Conservation (phyloP, 2,329 filamentous ascomycete species). For the Cytospora chrysosperma region DNA sequence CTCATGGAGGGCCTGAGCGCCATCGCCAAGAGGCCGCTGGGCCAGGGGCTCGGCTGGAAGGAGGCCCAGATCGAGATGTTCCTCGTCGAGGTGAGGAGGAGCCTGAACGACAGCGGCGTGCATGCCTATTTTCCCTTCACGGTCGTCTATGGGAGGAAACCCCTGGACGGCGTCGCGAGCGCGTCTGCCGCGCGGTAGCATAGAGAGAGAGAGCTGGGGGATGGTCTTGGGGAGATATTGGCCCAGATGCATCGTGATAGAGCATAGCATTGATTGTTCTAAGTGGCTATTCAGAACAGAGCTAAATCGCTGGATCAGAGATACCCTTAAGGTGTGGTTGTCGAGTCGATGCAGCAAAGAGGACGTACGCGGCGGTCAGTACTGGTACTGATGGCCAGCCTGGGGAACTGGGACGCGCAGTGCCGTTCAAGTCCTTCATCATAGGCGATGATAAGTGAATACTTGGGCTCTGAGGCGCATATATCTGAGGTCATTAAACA, state of each 20-base stretch:
- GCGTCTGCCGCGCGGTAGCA: neutral
- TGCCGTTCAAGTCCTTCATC: neutral
- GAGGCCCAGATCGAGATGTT: constrained; percentile 38
- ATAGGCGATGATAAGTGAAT: neutral
- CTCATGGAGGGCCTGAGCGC: constrained; percentile 37
- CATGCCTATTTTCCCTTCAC: constrained; percentile 35
- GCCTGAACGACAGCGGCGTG: constrained; percentile 31
- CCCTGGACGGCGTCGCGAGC: constrained; percentile 14
- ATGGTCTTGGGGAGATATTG: neutral
- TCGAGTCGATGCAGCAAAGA: neutral
- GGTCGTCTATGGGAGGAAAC: constrained; percentile 36
- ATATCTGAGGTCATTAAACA: too few species aligned
- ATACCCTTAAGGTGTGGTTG: constrained; percentile 6
- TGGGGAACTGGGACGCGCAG: neutral
- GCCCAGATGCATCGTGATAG: neutral
- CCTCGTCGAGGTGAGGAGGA: constrained; percentile 36
- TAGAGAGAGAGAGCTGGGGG: neutral
- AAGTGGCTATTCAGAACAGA: too few species aligned
- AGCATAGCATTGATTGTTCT: neutral
- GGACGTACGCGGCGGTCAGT: neutral
- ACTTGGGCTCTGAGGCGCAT: neutral
- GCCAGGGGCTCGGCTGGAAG: constrained; percentile 35
- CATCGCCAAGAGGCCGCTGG: constrained; percentile 32
- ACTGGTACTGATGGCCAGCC: neutral
- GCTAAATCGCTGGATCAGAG: neutral